Percentiles rank a stretch among this genome's conserved stretches.
Evolutionary conservation across 352 stramenopile genomes (phyloP).

Genomic region (Globisporangium radiosum): DNA sequence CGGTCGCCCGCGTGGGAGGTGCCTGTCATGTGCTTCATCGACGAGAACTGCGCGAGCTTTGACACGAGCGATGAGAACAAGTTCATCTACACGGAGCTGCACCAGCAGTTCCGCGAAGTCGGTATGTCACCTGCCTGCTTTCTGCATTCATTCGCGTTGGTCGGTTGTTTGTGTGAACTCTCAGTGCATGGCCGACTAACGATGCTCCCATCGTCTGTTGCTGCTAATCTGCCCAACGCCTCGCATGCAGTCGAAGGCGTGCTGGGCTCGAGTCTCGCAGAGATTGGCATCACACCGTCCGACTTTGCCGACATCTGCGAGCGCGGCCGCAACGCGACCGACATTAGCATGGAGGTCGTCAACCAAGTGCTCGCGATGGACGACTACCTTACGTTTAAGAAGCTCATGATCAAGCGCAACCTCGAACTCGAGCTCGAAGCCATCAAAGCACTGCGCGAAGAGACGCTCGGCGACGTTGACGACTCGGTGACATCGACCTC

Average conservation of each 20-base stretch:
- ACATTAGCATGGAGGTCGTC: constrained; percentile 73
- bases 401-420: constrained; percentile 90
- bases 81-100: constrained; percentile 81
- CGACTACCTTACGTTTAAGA: constrained; percentile 90
- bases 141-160: background rate
- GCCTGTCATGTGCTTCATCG: constrained; percentile 86
- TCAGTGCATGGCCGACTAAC: no score
- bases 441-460: constrained; percentile 71
- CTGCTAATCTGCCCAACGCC: no score
- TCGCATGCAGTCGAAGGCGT: constrained; percentile 53
- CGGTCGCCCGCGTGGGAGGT: constrained; percentile 84
- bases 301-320: constrained; percentile 83
- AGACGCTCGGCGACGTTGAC: constrained; percentile 27
- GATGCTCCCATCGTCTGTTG: background rate
- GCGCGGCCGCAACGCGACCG: constrained; percentile 44
- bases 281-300: constrained; percentile 78
- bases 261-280: constrained; percentile 68
- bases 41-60: constrained; percentile 86
- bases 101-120: constrained; percentile 74
- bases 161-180: no score
- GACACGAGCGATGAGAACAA: constrained; percentile 89
- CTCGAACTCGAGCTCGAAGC: constrained; percentile 87
- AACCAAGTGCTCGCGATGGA: constrained; percentile 87
- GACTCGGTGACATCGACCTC: background rate
- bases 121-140: constrained; percentile 14